Conservation (phyloP, 139 green algal genomes). For the Mesotaenium endlicherianum region DNA sequence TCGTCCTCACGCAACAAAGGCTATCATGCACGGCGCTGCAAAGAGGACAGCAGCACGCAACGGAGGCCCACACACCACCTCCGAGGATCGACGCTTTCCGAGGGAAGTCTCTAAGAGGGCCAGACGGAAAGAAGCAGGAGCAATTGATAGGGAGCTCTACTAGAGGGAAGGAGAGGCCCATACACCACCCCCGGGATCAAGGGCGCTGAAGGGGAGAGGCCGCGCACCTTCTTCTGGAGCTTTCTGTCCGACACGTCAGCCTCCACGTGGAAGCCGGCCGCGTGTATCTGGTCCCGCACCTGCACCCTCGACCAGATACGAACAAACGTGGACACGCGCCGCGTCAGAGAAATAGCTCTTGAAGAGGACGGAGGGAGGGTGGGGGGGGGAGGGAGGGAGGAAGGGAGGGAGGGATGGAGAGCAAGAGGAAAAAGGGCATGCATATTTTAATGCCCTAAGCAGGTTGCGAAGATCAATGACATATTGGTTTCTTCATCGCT, state of each 20-base stretch:
- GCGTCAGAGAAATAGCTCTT: not conserved
- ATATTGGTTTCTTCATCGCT: too few species aligned
- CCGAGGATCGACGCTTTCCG: too few species aligned
- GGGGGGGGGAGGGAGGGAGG: not conserved
- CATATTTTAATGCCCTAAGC: not conserved
- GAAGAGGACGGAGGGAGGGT: not conserved
- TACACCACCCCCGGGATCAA: too few species aligned
- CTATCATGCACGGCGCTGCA: too few species aligned
- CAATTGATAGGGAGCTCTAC: too few species aligned
- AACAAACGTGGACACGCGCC: not conserved
- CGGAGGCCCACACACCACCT: not conserved
- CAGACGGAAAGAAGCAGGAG: too few species aligned
- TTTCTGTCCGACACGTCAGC: constrained; percentile 80
- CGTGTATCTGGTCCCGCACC: constrained; percentile 59
- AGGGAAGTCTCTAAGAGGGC: too few species aligned
- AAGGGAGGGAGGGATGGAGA: constrained; percentile 1
- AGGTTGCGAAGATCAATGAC: not conserved
- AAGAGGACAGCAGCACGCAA: too few species aligned
- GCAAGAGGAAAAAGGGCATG: constrained; percentile 4
- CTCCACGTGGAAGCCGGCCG: constrained; percentile 71
- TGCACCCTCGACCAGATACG: constrained; percentile 6
- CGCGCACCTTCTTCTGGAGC: constrained; percentile 97
- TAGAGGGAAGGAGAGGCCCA: too few species aligned
- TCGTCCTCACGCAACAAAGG: too few species aligned
- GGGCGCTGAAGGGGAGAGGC: too few species aligned